These are phyloP conservation scores for Penicillium antarcticum DNA, from an alignment of 495 filamentous ascomycete species.

Conservation along the genomic window DNA sequence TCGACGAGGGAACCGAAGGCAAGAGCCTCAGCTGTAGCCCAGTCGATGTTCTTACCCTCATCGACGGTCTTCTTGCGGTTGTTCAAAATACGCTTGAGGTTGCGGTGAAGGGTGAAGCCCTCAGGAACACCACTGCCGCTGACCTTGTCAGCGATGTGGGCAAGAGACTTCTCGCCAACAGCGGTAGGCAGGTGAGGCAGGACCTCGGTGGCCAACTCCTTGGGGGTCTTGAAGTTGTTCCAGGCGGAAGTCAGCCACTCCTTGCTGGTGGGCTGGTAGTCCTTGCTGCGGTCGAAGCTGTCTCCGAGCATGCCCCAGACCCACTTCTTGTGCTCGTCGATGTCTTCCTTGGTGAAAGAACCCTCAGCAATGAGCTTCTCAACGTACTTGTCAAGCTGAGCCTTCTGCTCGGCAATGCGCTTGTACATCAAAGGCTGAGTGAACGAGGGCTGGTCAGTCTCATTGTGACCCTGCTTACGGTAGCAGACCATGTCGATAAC, in stretches of 20 bases:
- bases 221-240: constrained; percentile 99
- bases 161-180: constrained; percentile 63
- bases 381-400: constrained; percentile 82
- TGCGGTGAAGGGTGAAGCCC: constrained; percentile 83
- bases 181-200: constrained; percentile 89
- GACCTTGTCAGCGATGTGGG: constrained; percentile 76
- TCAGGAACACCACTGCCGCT: constrained; percentile 68
- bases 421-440: constrained; percentile 99
- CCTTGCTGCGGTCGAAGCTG: constrained; percentile 93
- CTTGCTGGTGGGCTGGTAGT: constrained; percentile 93
- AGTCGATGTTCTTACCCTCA: constrained; percentile 94
- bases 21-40: constrained; percentile 94
- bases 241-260: constrained; percentile 98
- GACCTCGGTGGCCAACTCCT: constrained; percentile 92
- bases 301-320: constrained; percentile 99
- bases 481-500: constrained; percentile 99
- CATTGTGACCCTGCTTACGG: constrained; percentile 98
- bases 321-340: constrained; percentile 99
- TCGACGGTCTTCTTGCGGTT: constrained; percentile 88
- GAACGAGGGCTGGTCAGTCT: constrained; percentile 98
- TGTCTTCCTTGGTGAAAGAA: constrained; percentile 94
- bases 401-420: constrained; percentile 76
- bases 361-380: constrained; percentile 83
- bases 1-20: constrained; percentile 87
- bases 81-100: constrained; percentile 92